These are phyloP conservation scores for Cyathus striatus DNA, from an alignment of 768 basidiomycete genomes.

Conservation along the genomic window DNA sequence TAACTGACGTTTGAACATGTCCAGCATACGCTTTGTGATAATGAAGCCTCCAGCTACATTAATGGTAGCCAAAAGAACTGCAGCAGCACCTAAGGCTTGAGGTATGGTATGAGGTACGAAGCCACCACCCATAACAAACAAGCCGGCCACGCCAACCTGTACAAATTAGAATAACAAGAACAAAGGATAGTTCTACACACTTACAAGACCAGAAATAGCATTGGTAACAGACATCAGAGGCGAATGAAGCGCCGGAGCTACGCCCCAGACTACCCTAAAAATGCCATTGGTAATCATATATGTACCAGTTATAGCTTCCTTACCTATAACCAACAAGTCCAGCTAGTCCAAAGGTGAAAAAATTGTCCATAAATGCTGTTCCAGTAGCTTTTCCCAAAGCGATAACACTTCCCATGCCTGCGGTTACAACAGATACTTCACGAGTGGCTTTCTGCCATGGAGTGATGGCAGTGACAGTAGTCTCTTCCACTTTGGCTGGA, in stretches of 20 bases:
- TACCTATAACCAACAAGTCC: constrained; percentile 73
- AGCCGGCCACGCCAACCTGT: constrained; percentile 74
- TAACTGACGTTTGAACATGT: constrained; percentile 80
- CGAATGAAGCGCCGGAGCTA: constrained; percentile 82
- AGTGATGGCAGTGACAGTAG: constrained; percentile 59
- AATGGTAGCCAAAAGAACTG: constrained; percentile 83
- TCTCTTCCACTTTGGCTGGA: constrained; percentile 36
- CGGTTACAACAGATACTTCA: constrained; percentile 70
- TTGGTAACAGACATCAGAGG: constrained; percentile 91
- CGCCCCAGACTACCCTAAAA: constrained; percentile 79
- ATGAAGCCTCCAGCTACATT: constrained; percentile 89
- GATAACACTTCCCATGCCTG: constrained; percentile 69
- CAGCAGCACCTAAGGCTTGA: constrained; percentile 72
- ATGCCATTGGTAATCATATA: not conserved
- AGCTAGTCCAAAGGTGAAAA: constrained; percentile 86
- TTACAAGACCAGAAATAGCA: constrained; percentile 69
- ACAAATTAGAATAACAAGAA: not conserved
- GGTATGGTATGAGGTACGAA: constrained; percentile 78
- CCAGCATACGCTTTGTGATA: constrained; percentile 88
- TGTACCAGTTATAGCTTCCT: not conserved
- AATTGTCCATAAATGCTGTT: constrained; percentile 81
- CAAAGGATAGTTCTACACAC: constrained; percentile 8
- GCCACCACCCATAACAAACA: constrained; percentile 90
- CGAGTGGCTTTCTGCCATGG: constrained; percentile 81
- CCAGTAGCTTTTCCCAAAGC: constrained; percentile 78